Evolutionary conservation across 352 stramenopile genomes (phyloP), one percentile per base, ranked within the genome.

Genomic region (Pythium graminicola): DNA sequence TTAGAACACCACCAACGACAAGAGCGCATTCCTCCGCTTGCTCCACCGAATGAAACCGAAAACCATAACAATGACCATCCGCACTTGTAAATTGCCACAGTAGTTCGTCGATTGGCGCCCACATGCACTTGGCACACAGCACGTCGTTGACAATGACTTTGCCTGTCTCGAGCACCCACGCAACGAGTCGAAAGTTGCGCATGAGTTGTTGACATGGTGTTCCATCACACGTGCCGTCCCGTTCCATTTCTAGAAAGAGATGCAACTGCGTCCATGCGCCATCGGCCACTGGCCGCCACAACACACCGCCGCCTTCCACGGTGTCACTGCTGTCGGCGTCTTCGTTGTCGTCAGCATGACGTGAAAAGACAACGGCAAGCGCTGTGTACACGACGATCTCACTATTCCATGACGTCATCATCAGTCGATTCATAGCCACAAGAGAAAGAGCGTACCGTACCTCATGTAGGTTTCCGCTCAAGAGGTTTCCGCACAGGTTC

Each of bases 121-220:
- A 86, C 47, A 55, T 63, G 46, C 75, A 86, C 13, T 62, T 57
- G 41, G 39, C 32, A 28, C 46, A 33, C 24, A 86, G 43, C 19
- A 67, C 35, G 54, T 82, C 72, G 47, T 82, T 82, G 31, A 84
- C 50, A 16, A 86, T 65, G 19, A 86, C 69, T 47, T 63, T 59
- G 13, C 70, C 75, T 8, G 70, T 77, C 45, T 86, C 72, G 22
- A 82, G 50, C 11, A 84, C 54, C 75, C 75, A 86, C 22, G 64
- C 72, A 1, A 86, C 69, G 17, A 86, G 56, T 5, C 75, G 70
- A 35, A 84, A 78, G 39, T 65, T 65, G 38, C 65, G 54, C 46
- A 72, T 53, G 13, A 66, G 41, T 39, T 60, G 50, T 13, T 40
- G 27, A 14, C 39, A 33, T 7, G 33, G 48, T 23, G 51, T 57